Percentiles rank a stretch among this genome's conserved stretches.
These are phyloP conservation scores for Fallopia convolvulus DNA, from an alignment of 148 eudicot species.

Conservation along the genomic window DNA sequence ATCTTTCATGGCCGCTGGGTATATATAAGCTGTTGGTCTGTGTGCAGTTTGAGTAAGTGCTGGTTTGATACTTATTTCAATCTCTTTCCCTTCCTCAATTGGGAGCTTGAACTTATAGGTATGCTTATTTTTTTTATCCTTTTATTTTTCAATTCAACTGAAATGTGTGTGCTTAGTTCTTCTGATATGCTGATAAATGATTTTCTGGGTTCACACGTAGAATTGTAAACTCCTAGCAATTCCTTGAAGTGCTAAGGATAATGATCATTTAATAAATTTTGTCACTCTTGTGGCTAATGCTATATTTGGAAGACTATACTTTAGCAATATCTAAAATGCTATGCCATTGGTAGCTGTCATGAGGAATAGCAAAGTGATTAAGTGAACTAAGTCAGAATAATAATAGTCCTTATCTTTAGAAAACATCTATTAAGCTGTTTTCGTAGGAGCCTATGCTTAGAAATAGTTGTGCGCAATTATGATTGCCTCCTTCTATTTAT, in stretches of 20 bases:
- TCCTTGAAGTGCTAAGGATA: neutral
- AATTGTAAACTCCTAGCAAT: too few species aligned
- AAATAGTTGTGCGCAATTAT: neutral
- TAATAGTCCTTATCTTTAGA: too few species aligned
- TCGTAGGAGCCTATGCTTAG: too few species aligned
- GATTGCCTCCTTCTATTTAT: too few species aligned
- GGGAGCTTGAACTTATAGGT: constrained; percentile 11
- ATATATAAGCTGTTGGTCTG: constrained; percentile 20
- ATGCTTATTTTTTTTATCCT: neutral
- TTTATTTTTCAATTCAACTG: neutral
- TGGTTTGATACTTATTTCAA: neutral
- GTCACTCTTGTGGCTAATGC: neutral
- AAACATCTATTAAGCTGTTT: too few species aligned
- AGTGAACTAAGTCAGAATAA: too few species aligned
- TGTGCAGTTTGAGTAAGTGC: constrained; percentile 10
- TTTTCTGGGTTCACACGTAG: too few species aligned
- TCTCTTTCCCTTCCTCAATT: neutral
- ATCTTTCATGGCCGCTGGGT: neutral
- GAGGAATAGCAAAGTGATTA: too few species aligned
- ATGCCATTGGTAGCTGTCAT: too few species aligned
- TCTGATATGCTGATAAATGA: too few species aligned
- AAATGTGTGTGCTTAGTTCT: too few species aligned
- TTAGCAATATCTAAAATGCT: neutral
- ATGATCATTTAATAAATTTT: too few species aligned
- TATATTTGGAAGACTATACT: neutral